Conservation (phyloP, 2,329 filamentous ascomycete species). For the Colletotrichum plurivorum region DNA sequence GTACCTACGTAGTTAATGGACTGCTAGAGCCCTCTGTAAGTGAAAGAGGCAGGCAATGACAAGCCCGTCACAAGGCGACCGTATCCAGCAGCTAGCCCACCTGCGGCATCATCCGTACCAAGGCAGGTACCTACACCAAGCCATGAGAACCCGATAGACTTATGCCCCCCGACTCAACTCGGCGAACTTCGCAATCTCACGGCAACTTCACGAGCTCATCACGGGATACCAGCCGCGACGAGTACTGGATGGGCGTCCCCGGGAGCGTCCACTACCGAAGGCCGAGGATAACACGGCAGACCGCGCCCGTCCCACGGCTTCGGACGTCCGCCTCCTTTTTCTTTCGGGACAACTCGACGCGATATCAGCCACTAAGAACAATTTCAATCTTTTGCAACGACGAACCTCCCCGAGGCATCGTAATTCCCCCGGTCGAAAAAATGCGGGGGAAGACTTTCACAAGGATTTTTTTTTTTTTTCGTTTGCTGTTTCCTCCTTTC, state of each 20-base stretch:
- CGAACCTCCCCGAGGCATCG: no score
- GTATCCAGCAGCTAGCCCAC: constrained; percentile 1
- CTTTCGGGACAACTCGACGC: constrained; percentile 38
- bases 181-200: constrained; percentile 28
- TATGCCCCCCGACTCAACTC: constrained; percentile 2
- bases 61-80: constrained; percentile 6
- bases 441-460: constrained; percentile 20
- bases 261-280: constrained; percentile 28
- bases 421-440: constrained; percentile 9
- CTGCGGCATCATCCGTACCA: neutral
- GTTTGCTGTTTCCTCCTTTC: constrained; percentile 24
- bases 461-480: constrained; percentile 6
- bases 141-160: constrained; percentile 17
- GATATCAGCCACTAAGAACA: constrained; percentile 25
- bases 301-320: constrained; percentile 16
- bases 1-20: no score
- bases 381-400: no score
- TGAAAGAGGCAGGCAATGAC: no score
- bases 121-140: constrained; percentile 1
- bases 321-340: constrained; percentile 23
- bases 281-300: constrained; percentile 40
- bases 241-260: constrained; percentile 21
- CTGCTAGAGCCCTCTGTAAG: no score
- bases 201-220: constrained; percentile 26
- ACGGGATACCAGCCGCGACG: constrained; percentile 11